These are phyloP conservation scores for Bocquillonia castaneifolia DNA, from an alignment of 441 rosid genomes.

Conservation along the genomic window DNA sequence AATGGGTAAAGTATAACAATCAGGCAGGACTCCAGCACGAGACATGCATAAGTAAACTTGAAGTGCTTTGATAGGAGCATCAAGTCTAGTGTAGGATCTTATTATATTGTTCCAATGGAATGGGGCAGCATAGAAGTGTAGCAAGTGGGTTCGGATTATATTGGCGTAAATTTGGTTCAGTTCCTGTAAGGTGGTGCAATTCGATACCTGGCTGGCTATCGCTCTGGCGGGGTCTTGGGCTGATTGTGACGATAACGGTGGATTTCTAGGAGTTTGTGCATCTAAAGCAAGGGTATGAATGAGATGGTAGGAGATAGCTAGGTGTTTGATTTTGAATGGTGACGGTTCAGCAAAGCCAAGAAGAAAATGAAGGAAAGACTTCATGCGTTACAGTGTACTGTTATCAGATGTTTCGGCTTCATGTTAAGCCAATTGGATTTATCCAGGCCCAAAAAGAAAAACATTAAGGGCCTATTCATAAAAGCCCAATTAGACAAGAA, in stretches of 20 bases:
- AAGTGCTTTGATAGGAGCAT: slow-evolving; percentile 46
- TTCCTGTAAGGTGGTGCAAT: slow-evolving; percentile 36
- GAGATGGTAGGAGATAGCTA: neutral
- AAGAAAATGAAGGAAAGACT: neutral
- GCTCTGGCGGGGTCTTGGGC: slow-evolving; percentile 32
- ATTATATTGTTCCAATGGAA: slow-evolving; percentile 68
- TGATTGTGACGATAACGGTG: neutral
- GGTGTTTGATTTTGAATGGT: neutral
- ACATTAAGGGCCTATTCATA: too few relatives aligned
- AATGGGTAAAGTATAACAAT: slow-evolving; percentile 63
- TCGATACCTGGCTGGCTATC: slow-evolving; percentile 37
- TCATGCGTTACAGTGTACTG: too few relatives aligned
- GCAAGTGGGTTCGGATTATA: slow-evolving; percentile 40
- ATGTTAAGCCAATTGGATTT: too few relatives aligned
- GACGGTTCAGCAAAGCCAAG: neutral
- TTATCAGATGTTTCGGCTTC: too few relatives aligned
- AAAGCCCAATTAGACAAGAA: too few relatives aligned
- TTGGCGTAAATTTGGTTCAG: slow-evolving; percentile 50
- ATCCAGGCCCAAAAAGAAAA: too few relatives aligned
- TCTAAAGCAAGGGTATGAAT: neutral
- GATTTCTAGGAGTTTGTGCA: neutral
- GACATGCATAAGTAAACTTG: slow-evolving; percentile 45
- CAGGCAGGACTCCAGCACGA: slow-evolving; percentile 49
- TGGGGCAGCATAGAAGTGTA: slow-evolving; percentile 31
- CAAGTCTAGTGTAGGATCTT: slow-evolving; percentile 54